Evolutionary conservation across 2,329 filamentous ascomycete species (phyloP), one percentile per base, ranked within the genome.

Genomic region (Nemania sp.): DNA sequence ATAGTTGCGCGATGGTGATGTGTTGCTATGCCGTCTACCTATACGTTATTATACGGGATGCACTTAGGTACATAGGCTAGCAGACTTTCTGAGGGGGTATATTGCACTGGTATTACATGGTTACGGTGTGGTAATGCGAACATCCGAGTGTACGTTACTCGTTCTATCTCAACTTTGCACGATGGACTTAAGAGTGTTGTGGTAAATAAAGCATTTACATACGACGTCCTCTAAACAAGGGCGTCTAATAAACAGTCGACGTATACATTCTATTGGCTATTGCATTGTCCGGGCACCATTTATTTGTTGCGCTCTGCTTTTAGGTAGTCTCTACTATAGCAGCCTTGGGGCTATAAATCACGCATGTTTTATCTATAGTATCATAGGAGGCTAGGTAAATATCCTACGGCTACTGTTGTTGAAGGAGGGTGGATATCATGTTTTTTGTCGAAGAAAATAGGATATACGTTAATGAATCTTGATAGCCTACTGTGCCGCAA

Each of bases 401-500:
- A 54, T 18, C 6, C 22, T 24, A 20, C 38, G n/a, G 26, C 51
- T 26, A n/a, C 49, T n/a, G n/a, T 49, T 18, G 26, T 53, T 18
- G 51, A 15, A 27, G 27, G 24, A 56, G 20, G 10, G 18, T 20
- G 43, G 20, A 51, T 18, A 56, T 54, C 32, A 41, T 24, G 51
- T 18, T 41, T 52, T 20, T 43, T 27, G 53, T 57, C 18, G 29
- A 27, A 38, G 51, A 55, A 41, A 41, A 3, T n/a, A 49, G 24
- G 27, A 24, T 18, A 18, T n/a, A n/a, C n/a, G 49, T 11, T 52
- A 29, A 35, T 54, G n/a, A 22, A 13, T 38, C 29, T 35, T 20
- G n/a, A 54, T 26, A 54, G 22, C 58, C 53, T 53, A 54, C 55
- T 52, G 43, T 54, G 55, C 61, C 56, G 45, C 41, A 27, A 22